Base-by-base conservation (phyloP, 139 green algal genomes). In the Raphidocelis subcapitata region DNA sequence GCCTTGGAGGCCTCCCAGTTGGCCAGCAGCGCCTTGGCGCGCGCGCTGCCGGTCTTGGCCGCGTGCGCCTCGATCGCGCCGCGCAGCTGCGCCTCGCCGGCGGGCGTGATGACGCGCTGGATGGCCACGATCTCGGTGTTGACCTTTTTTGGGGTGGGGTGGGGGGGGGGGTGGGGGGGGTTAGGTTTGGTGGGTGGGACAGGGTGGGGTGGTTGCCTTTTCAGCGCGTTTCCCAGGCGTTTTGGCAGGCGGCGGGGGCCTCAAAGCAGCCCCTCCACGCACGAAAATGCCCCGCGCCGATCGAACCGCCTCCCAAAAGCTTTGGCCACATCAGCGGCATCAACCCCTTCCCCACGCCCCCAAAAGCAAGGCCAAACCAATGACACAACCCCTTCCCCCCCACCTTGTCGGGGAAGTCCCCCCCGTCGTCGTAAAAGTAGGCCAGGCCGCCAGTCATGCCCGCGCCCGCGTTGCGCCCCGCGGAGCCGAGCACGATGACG, bases 361-460 rank as follows among this genome's bases (percentile, higher is more conserved):
- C 56, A 67, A 12, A 20, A 28, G 12, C 20, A 21, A 47, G 23
- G n/a, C n/a, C 41, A 14, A 14, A 29, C 20, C 4, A 46, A 52
- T 62, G 18, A 24, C 5, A 29, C 59, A 63, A 28, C 61, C 54
- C 47, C 16, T 33, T n/a, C 36, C 15, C 60, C 23, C 74, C 3
- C 57, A 83, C 86, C 84, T 95, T 95, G 71, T 91, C 79, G 2
- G 83, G 77, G 85, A 99, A 97, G 69, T 91, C 88, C 73, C 90
- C 90, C 75, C 95, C 93, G 81, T 91, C 90, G 77, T 99, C 96
- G 55, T 92, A 88, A 83, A 99, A 98, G 91, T 99, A 99, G 32
- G 80, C 95, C 35, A 99, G 78, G 26, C 96, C 96, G 41, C 95
- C 95, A 5, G 96, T 99, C 96, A 99, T 99, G 73, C 96, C 96